Conservation (phyloP, 148 eudicot species). For the Polygonum maritimum region DNA sequence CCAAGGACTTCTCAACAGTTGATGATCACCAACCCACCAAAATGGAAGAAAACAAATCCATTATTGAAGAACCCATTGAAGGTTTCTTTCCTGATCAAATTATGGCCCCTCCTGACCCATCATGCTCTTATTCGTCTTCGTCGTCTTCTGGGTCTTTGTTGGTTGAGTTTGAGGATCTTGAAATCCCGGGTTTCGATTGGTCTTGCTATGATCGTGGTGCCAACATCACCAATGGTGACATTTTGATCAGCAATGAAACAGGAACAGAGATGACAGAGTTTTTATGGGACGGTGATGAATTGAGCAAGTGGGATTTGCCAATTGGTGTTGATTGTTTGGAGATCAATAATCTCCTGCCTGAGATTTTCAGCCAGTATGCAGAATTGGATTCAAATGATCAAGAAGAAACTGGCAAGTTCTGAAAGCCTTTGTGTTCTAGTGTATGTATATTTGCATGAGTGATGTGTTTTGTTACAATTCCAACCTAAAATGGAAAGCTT, state of each 20-base stretch:
- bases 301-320: conserved; percentile 8
- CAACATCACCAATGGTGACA: not conserved
- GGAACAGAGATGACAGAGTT: not conserved
- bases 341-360: not conserved
- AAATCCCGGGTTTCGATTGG: conserved; percentile 30
- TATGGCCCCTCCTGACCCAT: not conserved
- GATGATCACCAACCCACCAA: not conserved
- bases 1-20: not conserved
- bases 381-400: not conserved
- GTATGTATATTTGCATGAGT: not conserved
- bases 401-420: not conserved
- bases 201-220: not conserved
- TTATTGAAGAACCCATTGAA: conserved; percentile 15
- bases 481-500: not conserved
- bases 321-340: conserved; percentile 1
- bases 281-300: not conserved
- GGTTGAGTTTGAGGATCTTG: conserved; percentile 19
- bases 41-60: not conserved
- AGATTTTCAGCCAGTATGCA: not conserved
- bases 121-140: not conserved
- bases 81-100: conserved; percentile 38
- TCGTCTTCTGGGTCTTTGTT: conserved; percentile 8
- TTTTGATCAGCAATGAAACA: not conserved
- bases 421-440: not conserved
- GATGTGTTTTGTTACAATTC: not conserved